Conservation (phyloP, 2,329 filamentous ascomycete species). For the Fusarium chaquense region DNA sequence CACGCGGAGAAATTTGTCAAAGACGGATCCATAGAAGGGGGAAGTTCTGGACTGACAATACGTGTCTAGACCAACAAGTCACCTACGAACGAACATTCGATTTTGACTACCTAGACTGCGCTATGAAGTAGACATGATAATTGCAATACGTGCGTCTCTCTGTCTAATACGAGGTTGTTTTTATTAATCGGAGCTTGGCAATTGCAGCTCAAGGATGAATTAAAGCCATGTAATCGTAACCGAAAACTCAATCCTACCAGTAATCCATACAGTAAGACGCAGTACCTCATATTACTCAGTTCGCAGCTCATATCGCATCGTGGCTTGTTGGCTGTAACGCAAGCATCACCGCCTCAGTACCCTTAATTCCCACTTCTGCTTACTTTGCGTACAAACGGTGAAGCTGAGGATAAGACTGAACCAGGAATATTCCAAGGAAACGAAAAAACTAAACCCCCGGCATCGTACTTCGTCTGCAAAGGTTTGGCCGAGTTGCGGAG, state of each 20-base stretch:
- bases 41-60: conserved; percentile 4
- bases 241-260: conserved; percentile 10
- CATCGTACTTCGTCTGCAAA: not conserved
- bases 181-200: not conserved
- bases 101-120: not conserved
- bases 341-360: not conserved
- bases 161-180: conserved; percentile 31
- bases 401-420: not conserved
- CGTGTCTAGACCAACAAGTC: conserved; percentile 6
- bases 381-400: not conserved
- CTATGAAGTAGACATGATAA: not conserved
- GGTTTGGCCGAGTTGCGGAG: conserved; percentile 13
- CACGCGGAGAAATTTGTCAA: conserved; percentile 3
- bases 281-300: not conserved
- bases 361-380: conserved; percentile 8
- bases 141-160: conserved; percentile 6
- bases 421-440: conserved; percentile 23
- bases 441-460: not conserved
- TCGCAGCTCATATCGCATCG: conserved; percentile 1
- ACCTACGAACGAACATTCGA: not conserved
- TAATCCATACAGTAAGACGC: not conserved
- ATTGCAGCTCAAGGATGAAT: not conserved
- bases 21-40: not conserved
- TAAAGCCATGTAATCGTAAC: conserved; percentile 3
- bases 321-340: conserved; percentile 35